Evolutionary conservation across 2,329 filamentous ascomycete species (phyloP).

Genomic region (Byssoonygena ceratinophila): DNA sequence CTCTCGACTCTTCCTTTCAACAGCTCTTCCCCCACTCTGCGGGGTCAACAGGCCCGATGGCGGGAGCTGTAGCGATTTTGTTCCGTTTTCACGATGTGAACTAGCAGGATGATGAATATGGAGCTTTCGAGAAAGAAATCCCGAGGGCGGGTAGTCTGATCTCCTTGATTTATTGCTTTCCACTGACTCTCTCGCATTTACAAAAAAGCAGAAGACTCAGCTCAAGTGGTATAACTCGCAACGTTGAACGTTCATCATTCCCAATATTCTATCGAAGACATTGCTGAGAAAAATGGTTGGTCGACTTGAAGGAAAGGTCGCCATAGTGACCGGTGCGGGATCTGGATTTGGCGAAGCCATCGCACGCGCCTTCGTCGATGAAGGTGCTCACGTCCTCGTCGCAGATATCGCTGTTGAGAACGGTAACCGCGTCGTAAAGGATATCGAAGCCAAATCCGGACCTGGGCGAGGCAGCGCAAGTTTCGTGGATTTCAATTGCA

Average conservation of each 20-base stretch:
- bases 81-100: neutral
- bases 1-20: neutral
- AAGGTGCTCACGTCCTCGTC: slow-evolving; percentile 24
- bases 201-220: neutral
- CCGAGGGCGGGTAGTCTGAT: neutral
- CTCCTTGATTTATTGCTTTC: neutral
- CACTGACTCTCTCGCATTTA: neutral
- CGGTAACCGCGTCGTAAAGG: slow-evolving; percentile 11
- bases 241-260: neutral
- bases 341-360: slow-evolving; percentile 27
- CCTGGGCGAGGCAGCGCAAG: neutral
- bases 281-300: slow-evolving; percentile 10
- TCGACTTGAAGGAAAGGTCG: slow-evolving; percentile 35
- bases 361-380: slow-evolving; percentile 21
- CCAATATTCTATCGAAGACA: neutral
- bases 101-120: neutral
- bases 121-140: neutral
- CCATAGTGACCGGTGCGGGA: slow-evolving; percentile 30
- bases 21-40: neutral
- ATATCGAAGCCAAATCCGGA: slow-evolving; percentile 11
- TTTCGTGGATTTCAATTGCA: slow-evolving; percentile 20
- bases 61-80: neutral
- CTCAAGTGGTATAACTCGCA: neutral
- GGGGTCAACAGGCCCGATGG: neutral
- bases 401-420: slow-evolving; percentile 21